Conservation (phyloP, 78 protist species). For the Dictyostelium intermedium region DNA sequence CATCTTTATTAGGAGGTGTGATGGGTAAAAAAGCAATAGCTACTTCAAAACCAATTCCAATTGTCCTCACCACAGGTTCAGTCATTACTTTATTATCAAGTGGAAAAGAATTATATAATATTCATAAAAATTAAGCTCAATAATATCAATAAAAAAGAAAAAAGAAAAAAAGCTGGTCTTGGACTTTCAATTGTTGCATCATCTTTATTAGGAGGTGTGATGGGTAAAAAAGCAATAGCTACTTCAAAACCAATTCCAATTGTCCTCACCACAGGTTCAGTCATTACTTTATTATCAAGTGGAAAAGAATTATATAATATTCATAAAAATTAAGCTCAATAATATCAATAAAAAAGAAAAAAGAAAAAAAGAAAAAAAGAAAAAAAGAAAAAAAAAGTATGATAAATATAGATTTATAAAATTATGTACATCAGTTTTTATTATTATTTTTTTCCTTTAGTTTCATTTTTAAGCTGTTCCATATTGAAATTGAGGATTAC, state of each 20-base stretch:
- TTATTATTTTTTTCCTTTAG: neutral
- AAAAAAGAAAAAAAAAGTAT: neutral
- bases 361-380: no score
- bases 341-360: no score
- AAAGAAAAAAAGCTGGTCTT: conserved; percentile 40
- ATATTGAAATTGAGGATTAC: neutral
- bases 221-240: conserved; percentile 46
- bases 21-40: conserved; percentile 52
- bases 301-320: conserved; percentile 8
- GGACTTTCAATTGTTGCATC: conserved; percentile 41
- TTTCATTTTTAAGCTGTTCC: neutral
- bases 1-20: conserved; percentile 17
- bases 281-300: conserved; percentile 19
- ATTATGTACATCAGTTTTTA: neutral
- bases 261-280: conserved; percentile 7
- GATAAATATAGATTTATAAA: neutral
- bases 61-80: conserved; percentile 8
- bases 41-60: conserved; percentile 22
- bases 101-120: conserved; percentile 13
- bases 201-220: conserved; percentile 14
- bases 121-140: neutral
- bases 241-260: conserved; percentile 25
- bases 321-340: neutral
- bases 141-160: neutral
- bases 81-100: conserved; percentile 14